These are phyloP conservation scores for Apostasia ramifera DNA, from an alignment of 106 monocot species.

Conservation along the genomic window DNA sequence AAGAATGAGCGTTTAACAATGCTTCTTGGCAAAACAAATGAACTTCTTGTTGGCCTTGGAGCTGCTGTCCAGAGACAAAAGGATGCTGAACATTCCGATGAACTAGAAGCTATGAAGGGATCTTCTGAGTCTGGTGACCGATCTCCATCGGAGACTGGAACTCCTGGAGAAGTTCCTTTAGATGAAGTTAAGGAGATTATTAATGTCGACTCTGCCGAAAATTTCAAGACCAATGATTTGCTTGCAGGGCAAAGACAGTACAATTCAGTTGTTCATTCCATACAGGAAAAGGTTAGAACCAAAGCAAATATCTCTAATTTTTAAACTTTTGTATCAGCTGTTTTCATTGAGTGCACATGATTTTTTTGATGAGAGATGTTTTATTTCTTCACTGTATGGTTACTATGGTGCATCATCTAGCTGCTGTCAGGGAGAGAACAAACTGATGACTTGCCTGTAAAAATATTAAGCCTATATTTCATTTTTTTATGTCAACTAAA, in stretches of 20 bases:
- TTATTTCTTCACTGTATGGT: too few relatives aligned
- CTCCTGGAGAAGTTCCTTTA: constrained; percentile 23
- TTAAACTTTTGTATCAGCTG: not conserved
- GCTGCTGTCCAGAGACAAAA: constrained; percentile 96
- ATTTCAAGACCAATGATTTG: constrained; percentile 59
- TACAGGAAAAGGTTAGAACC: constrained; percentile 83
- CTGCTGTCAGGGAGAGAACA: too few relatives aligned
- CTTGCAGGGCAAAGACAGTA: constrained; percentile 93
- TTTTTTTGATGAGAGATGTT: too few relatives aligned
- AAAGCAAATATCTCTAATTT: not conserved
- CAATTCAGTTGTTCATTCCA: constrained; percentile 90
- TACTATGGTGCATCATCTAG: too few relatives aligned
- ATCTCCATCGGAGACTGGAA: constrained; percentile 33
- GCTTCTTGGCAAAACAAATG: constrained; percentile 97
- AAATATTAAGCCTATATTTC: too few relatives aligned
- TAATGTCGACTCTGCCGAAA: constrained; percentile 14
- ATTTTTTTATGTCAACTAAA: too few relatives aligned
- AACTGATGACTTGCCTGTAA: too few relatives aligned
- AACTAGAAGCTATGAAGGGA: constrained; percentile 23
- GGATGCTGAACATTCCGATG: constrained; percentile 68
- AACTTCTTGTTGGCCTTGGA: constrained; percentile 92
- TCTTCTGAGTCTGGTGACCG: constrained; percentile 30
- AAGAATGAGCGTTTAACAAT: constrained; percentile 92
- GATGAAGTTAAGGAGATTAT: constrained; percentile 40
- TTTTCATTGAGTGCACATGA: not conserved